Base-by-base conservation (phyloP, 106 monocot genomes). In the Iris macrosiphon region DNA sequence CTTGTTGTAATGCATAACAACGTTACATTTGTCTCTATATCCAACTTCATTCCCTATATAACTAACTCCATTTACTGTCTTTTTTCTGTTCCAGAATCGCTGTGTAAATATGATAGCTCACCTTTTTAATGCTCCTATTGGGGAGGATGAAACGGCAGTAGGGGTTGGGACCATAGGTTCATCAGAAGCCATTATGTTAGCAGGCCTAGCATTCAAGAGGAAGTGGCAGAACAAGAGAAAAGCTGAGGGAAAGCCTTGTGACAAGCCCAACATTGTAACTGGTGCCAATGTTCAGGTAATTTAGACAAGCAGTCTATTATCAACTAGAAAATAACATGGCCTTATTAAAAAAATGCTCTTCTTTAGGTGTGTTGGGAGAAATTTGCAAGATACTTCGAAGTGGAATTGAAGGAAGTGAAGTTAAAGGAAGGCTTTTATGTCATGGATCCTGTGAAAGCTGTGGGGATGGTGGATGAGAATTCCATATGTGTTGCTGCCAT, bases 291-390 rank as follows among this genome's bases (percentile, higher is more conserved):
- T 84, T 63, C 91, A 91, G 79, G 91, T 79, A 66, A 15, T 31
- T 6, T 17, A 31, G 1, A 4, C 27, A 15, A 16, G 26, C 18
- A 16, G 4, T 20, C 24, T 57, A 13, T 7, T 12, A 33, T 24
- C 11, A n/a, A 26, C 40, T 15, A 38, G 14, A 26, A 52, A 8
- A 29, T 19, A n/a, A n/a, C n/a, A n/a, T n/a, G n/a, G n/a, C n/a
- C 14, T n/a, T 6, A 4, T 14, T 39, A 20, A 20, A 29, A 37
- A 13, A 13, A 37, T 20, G 2, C 4, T 37, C 13, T 33, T 47
- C 31, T 63, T 20, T 50, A 94, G 95, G 95, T 89, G 47, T 85
- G 89, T 59, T 95, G 95, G 95, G 95, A 89, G 72, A 95, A 89
- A 70, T 93, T 93, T 63, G 85, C 95, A 22, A 84, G 85, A 44